Base-by-base conservation (phyloP, 2,329 filamentous ascomycete genomes). In the Ophiostoma pallidulum region DNA sequence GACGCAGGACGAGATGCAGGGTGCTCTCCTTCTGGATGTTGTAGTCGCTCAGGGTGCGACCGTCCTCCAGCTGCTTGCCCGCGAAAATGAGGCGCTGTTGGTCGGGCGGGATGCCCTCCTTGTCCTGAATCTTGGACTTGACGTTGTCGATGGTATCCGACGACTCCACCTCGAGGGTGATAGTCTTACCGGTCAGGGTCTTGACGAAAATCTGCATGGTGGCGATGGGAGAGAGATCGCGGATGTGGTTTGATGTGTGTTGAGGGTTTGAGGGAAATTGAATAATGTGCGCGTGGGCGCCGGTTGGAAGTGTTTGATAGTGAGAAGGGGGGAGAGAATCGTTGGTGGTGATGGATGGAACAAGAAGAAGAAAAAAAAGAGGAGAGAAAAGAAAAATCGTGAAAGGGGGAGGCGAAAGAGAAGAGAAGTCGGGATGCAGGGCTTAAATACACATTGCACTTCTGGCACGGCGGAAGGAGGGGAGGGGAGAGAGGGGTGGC, bases 171-270 rank as follows among this genome's bases (percentile, higher is more conserved):
- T 88, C 84, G 28, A 88, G 70, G 26, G 85, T 90, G 64, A 90
- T 90, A 51, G 86, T 91, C 75, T 90, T 91, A 62, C 89, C 89
- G 69, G 90, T 95, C 62, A 95, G 79, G 60, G 89, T 95, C 83
- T 95, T 95, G 62, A 95, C 90, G 71, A 95, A 96, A 77, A 96
- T 95, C 78, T 95, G 90, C 90, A 95, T 94, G 22, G 68, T 51
- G 59, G 49, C 40, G 44, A n/a, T n/a, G n/a, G n/a, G n/a, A n/a
- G n/a, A n/a, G 42, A 35, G 42, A 38, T 24, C 24, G 45, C 54
- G 58, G 81, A 45, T 29, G 36, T 29, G 16, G 5, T n/a, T 13
- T 20, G 41, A 29, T 41, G 53, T 56, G 40, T 28, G 32, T 29
- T 13, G 24, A 28, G 24, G 24, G 10, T 28, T 28, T 28, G 24